Conservation (phyloP, 169 alveolate genomes). For the Plasmodium fragile region DNA sequence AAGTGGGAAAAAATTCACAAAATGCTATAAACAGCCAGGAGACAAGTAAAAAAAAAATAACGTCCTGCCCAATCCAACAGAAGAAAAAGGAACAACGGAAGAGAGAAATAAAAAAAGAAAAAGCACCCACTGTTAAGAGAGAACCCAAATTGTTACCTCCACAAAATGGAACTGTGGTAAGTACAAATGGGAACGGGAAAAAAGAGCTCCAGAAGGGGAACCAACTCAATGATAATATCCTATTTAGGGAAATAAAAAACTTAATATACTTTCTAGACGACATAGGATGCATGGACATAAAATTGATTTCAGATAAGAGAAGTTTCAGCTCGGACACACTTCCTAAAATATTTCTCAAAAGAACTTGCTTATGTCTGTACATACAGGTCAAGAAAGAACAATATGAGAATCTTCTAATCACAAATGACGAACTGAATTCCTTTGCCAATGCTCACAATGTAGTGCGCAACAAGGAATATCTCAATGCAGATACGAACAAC, state of each 20-base stretch:
- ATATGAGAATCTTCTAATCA: constrained; percentile 9
- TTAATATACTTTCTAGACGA: constrained; percentile 53
- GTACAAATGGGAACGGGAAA: neutral
- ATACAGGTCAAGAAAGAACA: constrained; percentile 27
- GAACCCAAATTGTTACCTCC: neutral
- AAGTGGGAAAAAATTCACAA: neutral
- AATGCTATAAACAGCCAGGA: neutral
- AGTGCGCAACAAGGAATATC: neutral
- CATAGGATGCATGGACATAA: constrained; percentile 68
- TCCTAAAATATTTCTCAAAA: constrained; percentile 42
- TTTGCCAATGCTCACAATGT: constrained; percentile 26
- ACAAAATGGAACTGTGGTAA: neutral
- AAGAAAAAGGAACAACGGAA: neutral
- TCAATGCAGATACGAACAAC: constrained; percentile 17
- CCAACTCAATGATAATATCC: constrained; percentile 10
- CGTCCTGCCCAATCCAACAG: neutral
- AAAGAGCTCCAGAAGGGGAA: constrained; percentile 4
- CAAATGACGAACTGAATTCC: constrained; percentile 1
- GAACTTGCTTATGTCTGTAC: constrained; percentile 42
- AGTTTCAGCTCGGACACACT: constrained; percentile 13
- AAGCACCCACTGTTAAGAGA: neutral
- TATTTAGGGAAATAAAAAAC: constrained; percentile 56
- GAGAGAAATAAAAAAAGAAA: neutral
- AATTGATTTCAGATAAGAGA: constrained; percentile 54
- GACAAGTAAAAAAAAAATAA: neutral